Evolutionary conservation across 163 green algal genomes (phyloP), one percentile per base, ranked within the genome.

Genomic region (Trebouxia gelatinosa): DNA sequence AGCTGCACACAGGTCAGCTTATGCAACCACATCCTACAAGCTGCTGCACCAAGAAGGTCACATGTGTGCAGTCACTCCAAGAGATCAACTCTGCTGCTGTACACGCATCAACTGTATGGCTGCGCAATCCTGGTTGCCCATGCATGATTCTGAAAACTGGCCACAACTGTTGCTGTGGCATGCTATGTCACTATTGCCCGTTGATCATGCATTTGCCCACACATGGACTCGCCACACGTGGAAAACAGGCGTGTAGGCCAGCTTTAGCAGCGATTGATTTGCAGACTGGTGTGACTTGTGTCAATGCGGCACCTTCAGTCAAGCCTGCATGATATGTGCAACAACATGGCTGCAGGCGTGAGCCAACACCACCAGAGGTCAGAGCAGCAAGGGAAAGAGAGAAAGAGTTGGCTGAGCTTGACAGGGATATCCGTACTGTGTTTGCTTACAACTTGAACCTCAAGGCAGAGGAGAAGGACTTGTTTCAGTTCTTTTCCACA

Each of bases 391-490:
- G 86, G 0, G 87, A 91, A 76, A 62, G 79, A 9, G 84, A 91
- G 82, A 70, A 82, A 0, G 92, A 95, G 83, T 80, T 95, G 46
- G 78, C 81, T 71, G 84, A 89, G 78, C 83, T 94, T 65, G 93
- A 98, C 83, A 86, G 93, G 11, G 91, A 94, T 51, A 92, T 90
- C 5, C 90, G 94, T 59, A 98, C 95, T 2, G 90, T 97, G 3
- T 97, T 97, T 80, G 94, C 90, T 1, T 96, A 93, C 85, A 97
- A 97, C 78, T 80, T 99, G 19, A 93, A 88, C 72, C 84, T 97
- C 59, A 91, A 89, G 59, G 93, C 93, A 5, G 90, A 93, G 43
- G 95, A 99, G 83, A 83, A 88, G 37, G 95, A 98, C 72, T 80
- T 98, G 1, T 98, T 95, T 70, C 81, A 96, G 74, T 97, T 98